Base-by-base conservation (phyloP, 1,139 yeast species). In the Diutina catenulata region DNA sequence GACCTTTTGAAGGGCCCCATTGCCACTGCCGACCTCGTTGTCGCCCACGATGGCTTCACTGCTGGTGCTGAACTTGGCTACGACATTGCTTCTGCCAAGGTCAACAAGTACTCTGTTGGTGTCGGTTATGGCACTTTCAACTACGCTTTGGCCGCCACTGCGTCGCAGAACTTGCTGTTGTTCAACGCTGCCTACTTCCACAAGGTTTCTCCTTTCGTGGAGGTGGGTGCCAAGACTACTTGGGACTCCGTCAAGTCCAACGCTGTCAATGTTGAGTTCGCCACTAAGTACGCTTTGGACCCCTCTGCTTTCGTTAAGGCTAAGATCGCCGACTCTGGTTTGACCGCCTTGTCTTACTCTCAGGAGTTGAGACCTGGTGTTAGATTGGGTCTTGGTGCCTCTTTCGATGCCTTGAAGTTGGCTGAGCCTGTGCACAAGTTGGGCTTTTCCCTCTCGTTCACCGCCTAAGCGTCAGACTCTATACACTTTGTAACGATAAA, bases 371-470 rank as follows among this genome's bases (percentile, higher is more conserved):
- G 94, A 73, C 95, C 95, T 45, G 97, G 97, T 65, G 96, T 93
- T 55, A 86, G 83, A 59, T 74, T 91, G 56, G 99, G 99, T 63
- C 76, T 93, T 51, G 99, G 98, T 74, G 81, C 94, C 56, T 86
- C 95, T 49, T 81, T 93, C 65, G 96, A 91, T 64, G 94, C 96
- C 53, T 78, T 87, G 68, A 84, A 91, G 69, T 76, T 91, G 60
- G 80, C 87, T 62, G 96, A 88, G 74, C 87, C 96, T 50, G 95
- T 93, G 57, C 98, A 91, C 80, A 88, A 93, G 79, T 74, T 91
- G 57, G 98, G 98, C 67, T 74, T 84, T 72, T 84, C 95, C 45
- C 75, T 91, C 64, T 76, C 95, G 49, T 88, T 88, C 71, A 70
- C 91, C 54, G 93, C 94, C 60, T 86, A 79, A 62, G 38, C 35